Evolutionary conservation across 495 filamentous ascomycete species (phyloP).

Genomic region (Xylaria grammica): DNA sequence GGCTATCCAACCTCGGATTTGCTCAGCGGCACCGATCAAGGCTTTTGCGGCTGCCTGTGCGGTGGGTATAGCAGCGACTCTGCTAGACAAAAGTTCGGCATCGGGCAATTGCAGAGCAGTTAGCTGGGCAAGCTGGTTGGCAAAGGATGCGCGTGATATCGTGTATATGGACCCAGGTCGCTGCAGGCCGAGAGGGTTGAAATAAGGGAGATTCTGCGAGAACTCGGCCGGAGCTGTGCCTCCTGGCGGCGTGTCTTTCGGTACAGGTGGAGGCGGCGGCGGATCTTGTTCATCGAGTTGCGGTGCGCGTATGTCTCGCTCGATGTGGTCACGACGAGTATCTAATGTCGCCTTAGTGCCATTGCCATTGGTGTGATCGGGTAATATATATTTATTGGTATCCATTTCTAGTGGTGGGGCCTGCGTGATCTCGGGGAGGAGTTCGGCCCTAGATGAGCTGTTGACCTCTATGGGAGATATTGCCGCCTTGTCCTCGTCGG

Average conservation of each 20-base stretch:
- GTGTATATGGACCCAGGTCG: constrained; percentile 84
- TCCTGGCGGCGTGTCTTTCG: constrained; percentile 55
- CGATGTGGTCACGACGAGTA: constrained; percentile 57
- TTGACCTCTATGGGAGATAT: constrained; percentile 29
- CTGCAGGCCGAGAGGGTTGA: constrained; percentile 58
- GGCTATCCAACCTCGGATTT: constrained; percentile 89
- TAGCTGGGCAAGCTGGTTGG: constrained; percentile 81
- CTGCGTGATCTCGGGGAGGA: constrained; percentile 51
- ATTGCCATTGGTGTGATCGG: constrained; percentile 64
- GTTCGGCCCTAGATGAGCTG: constrained; percentile 36
- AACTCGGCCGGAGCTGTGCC: constrained; percentile 42
- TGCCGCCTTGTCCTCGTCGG: constrained; percentile 28
- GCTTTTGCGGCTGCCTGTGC: constrained; percentile 78
- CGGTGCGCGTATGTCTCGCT: constrained; percentile 45
- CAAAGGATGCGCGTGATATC: constrained; percentile 85
- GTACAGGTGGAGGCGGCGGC: constrained; percentile 46
- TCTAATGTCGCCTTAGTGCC: constrained; percentile 63
- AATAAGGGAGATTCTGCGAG: constrained; percentile 49
- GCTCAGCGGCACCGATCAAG: constrained; percentile 79
- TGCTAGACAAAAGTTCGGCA: constrained; percentile 76
- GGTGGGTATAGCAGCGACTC: constrained; percentile 80
- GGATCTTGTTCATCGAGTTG: constrained; percentile 41
- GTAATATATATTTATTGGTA: constrained; percentile 67
- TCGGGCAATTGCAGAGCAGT: constrained; percentile 85
- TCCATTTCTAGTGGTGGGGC: constrained; percentile 58